These are phyloP conservation scores for Begonia fuchsioides DNA, from an alignment of 306 rosid species.

Conservation along the genomic window DNA sequence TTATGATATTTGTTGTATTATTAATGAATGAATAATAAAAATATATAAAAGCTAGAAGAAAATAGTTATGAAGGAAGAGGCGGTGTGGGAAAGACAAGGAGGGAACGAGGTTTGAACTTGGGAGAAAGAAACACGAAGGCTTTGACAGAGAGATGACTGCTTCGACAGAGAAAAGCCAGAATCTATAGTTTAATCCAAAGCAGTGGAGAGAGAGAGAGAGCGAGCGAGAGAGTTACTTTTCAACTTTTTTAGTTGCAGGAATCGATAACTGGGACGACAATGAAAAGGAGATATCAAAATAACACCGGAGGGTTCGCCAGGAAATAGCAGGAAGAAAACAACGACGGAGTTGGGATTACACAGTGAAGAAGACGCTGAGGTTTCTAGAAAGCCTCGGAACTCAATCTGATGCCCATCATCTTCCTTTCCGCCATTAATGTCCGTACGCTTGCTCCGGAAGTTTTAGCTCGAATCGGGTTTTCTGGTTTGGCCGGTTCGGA, in stretches of 20 bases:
- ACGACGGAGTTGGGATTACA: conserved; percentile 4
- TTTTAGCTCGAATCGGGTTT: conserved; percentile 8
- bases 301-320: neutral
- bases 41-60: no score
- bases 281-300: conserved; percentile 31
- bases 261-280: conserved; percentile 63
- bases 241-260: conserved; percentile 96
- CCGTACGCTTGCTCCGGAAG: conserved; percentile 5
- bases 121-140: conserved; percentile 17
- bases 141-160: conserved; percentile 40
- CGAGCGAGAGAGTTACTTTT: conserved; percentile 41
- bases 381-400: neutral
- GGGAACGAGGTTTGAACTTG: conserved; percentile 19
- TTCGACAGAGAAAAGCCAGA: conserved; percentile 42
- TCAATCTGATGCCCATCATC: conserved; percentile 4
- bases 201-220: conserved; percentile 9
- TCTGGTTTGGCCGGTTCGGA: neutral
- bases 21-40: no score
- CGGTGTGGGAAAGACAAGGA: no score
- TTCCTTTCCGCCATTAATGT: conserved; percentile 1
- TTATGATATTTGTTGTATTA: no score
- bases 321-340: neutral
- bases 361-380: conserved; percentile 2
- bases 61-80: no score
- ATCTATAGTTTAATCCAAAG: neutral